Base-by-base conservation (phyloP, 805 yeast species). In the Candida silvicultrix region DNA sequence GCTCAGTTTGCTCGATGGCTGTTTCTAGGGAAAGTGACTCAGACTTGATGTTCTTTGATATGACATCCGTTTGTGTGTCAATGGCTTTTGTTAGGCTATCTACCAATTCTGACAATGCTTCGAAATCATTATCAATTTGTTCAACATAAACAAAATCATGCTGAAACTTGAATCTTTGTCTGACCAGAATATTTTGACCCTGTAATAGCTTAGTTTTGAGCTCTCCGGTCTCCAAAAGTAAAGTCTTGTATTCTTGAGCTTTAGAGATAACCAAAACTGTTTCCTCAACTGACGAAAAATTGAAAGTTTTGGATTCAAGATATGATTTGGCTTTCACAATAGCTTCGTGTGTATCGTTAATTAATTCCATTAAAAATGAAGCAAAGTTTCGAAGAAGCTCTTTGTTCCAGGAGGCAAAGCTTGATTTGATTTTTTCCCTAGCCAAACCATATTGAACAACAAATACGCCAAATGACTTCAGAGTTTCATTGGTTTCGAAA, bases 331-430 rank as follows among this genome's bases (percentile, higher is more conserved):
- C 55, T 7, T 51, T 47, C 4, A 45, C 50, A 5, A 83, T 46
- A 1, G 60, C 61, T 0, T 56, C 43, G 38, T 68, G 63, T 2
- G 73, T 52, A 2, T 50, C 49, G 10, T 48, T 57, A 43, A 74
- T 65, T 2, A 59, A 45, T 1, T 53, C 49, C 6, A 56, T 57
- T 36, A 82, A 55, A 18, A 64, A 54, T 2, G 57, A 61, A 3
- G 78, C 64, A 61, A 81, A 76, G 28, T 59, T 59, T 2, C 52
- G 49, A 8, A 74, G 38, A 7, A 81, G 57, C 2, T 69, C 69
- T 37, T 64, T 67, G 50, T 80, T 84, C 79, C 88, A 84, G 2
- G 58, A 51, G 47, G 81, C 84, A 64, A 77, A 83, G 53, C 76
- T 79, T 3, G 80, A 60, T 35, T 64, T 66, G 6, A 81, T 69